Base-by-base conservation (phyloP, 2,329 filamentous ascomycete genomes). In the Xylariaceae sp. region DNA sequence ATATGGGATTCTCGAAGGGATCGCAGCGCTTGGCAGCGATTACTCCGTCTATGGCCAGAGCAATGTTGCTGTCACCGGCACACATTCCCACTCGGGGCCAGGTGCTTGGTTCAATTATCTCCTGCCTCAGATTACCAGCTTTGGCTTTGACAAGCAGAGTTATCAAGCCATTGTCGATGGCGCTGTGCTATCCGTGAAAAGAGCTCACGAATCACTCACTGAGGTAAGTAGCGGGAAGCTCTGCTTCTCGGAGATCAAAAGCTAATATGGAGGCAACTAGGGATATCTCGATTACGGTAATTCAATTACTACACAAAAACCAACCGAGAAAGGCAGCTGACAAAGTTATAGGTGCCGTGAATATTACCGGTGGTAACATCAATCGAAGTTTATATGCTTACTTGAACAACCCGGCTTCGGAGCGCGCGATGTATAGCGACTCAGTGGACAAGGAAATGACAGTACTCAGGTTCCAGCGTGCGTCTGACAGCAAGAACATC, bases 41-140 rank as follows among this genome's bases (percentile, higher is more conserved):
- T 95, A 92, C 67, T 75, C 83, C 15, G 74, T 88, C 51, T 95
- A 96, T 69, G 83, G 80, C 44, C 82, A 87, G 64, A 79, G 86
- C 60, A 96, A 95, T 62, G 74, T 96, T 16, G 92, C 92, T n/a
- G 80, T 96, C 16, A 94, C 88, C 1, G 92, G 90, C 32, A 96
- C 92, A 0, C 92, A 96, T 68, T 92, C 88, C 2, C 92, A 96
- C 72, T 87, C 89, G 16, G 91, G 90, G 0, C 91, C 92, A 0
- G 92, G 89, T 3, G 92, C 88, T 15, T 96, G 90, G 90, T 78
- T 94, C 67, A 96, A 96, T 69, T 96, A 96, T 65, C 79, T 96
- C 9, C 76, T 96, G 13, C 92, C 91, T 9, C 91, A 96, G 66
- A 86, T 96, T 62, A 92, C 91, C 0, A 92, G 86, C 67, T 80